Evolutionary conservation across 345 rosid genomes (phyloP).

Genomic region (Eucalyptus dawsonii): DNA sequence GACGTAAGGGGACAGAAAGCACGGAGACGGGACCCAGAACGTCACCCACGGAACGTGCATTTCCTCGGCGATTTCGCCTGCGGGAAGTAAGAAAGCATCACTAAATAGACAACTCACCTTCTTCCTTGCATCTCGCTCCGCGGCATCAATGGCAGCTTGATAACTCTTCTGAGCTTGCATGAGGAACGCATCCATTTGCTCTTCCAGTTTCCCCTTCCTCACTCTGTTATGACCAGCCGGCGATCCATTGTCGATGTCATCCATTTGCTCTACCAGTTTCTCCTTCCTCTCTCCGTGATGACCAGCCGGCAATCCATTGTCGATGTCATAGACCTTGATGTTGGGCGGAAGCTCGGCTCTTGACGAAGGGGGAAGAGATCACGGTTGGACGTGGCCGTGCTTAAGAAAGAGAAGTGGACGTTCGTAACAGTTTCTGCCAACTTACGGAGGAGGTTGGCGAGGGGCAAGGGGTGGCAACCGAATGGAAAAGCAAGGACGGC

Average conservation of each 20-base stretch:
- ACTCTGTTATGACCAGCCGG: neutral
- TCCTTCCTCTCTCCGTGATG: too few relatives aligned
- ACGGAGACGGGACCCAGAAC: too few relatives aligned
- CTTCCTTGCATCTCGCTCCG: neutral
- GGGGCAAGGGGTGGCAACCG: too few relatives aligned
- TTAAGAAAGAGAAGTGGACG: too few relatives aligned
- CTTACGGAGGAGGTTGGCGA: too few relatives aligned
- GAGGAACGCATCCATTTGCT: neutral
- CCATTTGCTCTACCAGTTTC: neutral
- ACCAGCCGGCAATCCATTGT: neutral
- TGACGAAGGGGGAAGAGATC: too few relatives aligned
- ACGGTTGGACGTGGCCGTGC: too few relatives aligned
- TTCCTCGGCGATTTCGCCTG: neutral
- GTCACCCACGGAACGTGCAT: too few relatives aligned
- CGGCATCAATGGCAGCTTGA: neutral
- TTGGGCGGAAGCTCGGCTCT: neutral
- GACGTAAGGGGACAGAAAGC: too few relatives aligned
- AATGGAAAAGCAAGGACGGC: too few relatives aligned
- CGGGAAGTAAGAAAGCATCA: neutral
- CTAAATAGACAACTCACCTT: neutral
- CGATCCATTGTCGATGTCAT: neutral
- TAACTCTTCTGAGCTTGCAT: neutral
- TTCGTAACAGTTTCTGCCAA: too few relatives aligned
- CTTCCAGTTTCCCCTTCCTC: neutral
- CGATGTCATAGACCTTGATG: neutral